Conservation (phyloP, 2,329 filamentous ascomycete genomes). For the Elsinoe perseae region DNA sequence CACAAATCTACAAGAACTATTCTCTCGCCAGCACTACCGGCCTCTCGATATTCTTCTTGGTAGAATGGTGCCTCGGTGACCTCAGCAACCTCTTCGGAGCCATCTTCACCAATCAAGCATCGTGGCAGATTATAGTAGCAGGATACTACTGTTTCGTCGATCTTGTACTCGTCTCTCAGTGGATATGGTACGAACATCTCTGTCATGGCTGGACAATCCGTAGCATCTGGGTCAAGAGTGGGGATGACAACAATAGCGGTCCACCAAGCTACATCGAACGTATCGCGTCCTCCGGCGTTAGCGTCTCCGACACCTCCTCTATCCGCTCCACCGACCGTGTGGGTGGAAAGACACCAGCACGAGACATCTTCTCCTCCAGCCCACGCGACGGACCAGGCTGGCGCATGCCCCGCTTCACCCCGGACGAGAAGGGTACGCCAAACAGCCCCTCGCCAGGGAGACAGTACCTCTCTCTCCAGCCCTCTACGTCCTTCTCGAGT, state of each 20-base stretch:
- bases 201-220: slow-evolving; percentile 42
- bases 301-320: slow-evolving; percentile 13
- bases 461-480: slow-evolving; percentile 23
- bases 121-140: slow-evolving; percentile 59
- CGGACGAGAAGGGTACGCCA: slow-evolving; percentile 24
- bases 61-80: slow-evolving; percentile 60
- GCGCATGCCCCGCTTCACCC: slow-evolving; percentile 22
- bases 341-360: slow-evolving; percentile 15
- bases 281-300: slow-evolving; percentile 19
- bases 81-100: slow-evolving; percentile 56
- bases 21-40: slow-evolving; percentile 56
- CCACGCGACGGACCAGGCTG: slow-evolving; percentile 10
- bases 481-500: slow-evolving; percentile 36
- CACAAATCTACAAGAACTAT: slow-evolving; percentile 63
- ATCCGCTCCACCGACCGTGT: slow-evolving; percentile 4
- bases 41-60: slow-evolving; percentile 56
- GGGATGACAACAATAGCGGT: slow-evolving; percentile 20
- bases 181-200: slow-evolving; percentile 57
- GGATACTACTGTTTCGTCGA: slow-evolving; percentile 61
- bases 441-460: neutral
- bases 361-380: slow-evolving; percentile 16
- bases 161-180: slow-evolving; percentile 54
- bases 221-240: slow-evolving; percentile 26
- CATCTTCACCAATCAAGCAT: slow-evolving; percentile 55
- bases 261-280: slow-evolving; percentile 29